phyloP scores from a whole-genome alignment of 345 rosid genomes.

The Tarenaya hassleriana region DNA sequence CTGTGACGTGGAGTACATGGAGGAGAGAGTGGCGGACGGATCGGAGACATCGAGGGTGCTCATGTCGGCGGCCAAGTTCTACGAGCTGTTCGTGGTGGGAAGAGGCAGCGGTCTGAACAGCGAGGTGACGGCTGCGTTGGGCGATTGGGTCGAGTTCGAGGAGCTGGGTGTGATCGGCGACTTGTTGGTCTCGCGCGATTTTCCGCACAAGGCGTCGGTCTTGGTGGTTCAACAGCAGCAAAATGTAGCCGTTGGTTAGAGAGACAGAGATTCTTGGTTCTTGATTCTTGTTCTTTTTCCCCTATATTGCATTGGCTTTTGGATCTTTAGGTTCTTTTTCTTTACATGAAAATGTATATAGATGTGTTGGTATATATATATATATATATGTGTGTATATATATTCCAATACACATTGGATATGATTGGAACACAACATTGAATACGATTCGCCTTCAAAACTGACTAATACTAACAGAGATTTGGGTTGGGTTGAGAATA shows the following conservation, averaged over 20 bases:
- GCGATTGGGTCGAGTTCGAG: constrained; percentile 52
- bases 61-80: constrained; percentile 26
- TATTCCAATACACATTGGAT: too few species aligned
- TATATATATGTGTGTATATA: too few species aligned
- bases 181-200: constrained; percentile 47
- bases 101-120: constrained; percentile 31
- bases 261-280: too few species aligned
- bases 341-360: too few species aligned
- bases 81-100: constrained; percentile 48
- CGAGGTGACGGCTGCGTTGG: constrained; percentile 36
- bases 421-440: too few species aligned
- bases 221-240: constrained; percentile 57
- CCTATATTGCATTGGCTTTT: too few species aligned
- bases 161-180: constrained; percentile 66
- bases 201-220: constrained; percentile 31
- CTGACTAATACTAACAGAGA: too few species aligned
- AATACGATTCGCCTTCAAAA: too few species aligned
- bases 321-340: too few species aligned
- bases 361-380: too few species aligned
- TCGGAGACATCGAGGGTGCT: constrained; percentile 29
- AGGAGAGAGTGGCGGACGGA: constrained; percentile 38
- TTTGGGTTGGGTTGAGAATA: too few species aligned
- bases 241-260: constrained; percentile 26
- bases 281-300: too few species aligned
- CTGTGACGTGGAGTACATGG: constrained; percentile 17